A percentile compares a stretch with the other conserved stretches of the same genome.
These are phyloP conservation scores for Canariomyces notabilis DNA, from an alignment of 2,329 filamentous ascomycete species.

Conservation along the genomic window DNA sequence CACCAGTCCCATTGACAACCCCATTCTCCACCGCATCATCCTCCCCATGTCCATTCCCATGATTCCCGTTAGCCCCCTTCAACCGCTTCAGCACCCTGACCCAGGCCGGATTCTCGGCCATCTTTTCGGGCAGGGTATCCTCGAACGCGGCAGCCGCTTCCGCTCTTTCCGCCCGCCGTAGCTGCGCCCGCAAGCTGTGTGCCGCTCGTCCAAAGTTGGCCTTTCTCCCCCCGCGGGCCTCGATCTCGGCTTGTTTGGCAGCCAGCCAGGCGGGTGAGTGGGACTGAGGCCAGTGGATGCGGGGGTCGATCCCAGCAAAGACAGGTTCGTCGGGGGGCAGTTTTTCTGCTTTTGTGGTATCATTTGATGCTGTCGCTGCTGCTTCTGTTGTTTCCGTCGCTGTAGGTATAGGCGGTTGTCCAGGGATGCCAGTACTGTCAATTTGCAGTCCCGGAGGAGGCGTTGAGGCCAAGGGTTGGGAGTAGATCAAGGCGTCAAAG, in stretches of 20 bases:
- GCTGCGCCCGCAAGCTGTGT: conserved; percentile 34
- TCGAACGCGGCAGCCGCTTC: conserved; percentile 17
- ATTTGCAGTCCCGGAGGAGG: conserved; percentile 14
- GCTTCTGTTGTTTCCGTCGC: neutral
- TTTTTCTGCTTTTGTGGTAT: conserved; percentile 9
- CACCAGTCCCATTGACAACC: neutral
- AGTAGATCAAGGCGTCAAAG: conserved; percentile 17
- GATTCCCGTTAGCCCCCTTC: conserved; percentile 1
- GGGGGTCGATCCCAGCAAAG: conserved; percentile 47
- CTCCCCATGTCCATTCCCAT: neutral
- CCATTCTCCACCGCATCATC: neutral
- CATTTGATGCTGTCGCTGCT: conserved; percentile 1
- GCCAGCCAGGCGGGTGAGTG: conserved; percentile 42
- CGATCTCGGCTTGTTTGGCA: conserved; percentile 47
- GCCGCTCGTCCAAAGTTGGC: conserved; percentile 44
- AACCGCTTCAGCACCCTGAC: conserved; percentile 34
- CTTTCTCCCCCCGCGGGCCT: conserved; percentile 44
- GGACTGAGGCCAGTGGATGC: conserved; percentile 42
- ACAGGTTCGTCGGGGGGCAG: conserved; percentile 33
- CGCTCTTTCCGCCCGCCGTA: conserved; percentile 18
- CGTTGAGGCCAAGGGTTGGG: conserved; percentile 12
- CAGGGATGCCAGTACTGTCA: neutral
- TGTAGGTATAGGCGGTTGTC: too few relatives aligned
- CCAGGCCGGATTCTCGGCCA: conserved; percentile 43
- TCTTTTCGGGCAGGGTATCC: conserved; percentile 39